A percentile compares a stretch with the other conserved stretches of the same genome.
These are phyloP conservation scores for Leucosporidium scottii DNA, from an alignment of 768 basidiomycete genomes.

Conservation along the genomic window DNA sequence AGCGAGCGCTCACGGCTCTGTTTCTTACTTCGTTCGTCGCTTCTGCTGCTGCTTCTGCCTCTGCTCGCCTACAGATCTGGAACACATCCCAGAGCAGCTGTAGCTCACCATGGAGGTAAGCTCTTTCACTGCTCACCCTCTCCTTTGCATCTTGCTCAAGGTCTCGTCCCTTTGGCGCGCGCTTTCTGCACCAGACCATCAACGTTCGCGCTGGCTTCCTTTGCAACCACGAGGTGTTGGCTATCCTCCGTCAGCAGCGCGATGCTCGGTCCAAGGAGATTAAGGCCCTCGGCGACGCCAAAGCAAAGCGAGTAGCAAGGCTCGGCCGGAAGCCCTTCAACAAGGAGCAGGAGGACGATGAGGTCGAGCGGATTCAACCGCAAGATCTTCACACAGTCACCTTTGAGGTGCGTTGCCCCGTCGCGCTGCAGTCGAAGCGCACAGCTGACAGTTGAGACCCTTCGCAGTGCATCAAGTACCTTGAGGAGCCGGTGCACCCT, in stretches of 20 bases:
- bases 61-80: no score
- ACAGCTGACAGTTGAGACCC: neutral
- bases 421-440: no score
- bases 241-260: conserved; percentile 58
- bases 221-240: conserved; percentile 78
- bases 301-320: neutral
- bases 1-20: no score
- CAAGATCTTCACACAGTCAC: conserved; percentile 30
- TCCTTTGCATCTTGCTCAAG: neutral
- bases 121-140: neutral
- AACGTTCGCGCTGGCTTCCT: conserved; percentile 70
- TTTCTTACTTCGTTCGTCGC: no score
- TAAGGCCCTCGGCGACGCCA: conserved; percentile 3
- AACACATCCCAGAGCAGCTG: no score
- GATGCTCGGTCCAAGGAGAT: conserved; percentile 6
- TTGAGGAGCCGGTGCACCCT: conserved; percentile 67
- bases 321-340: neutral
- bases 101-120: conserved; percentile 6
- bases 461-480: conserved; percentile 73
- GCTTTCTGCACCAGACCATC: conserved; percentile 51
- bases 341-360: conserved; percentile 18
- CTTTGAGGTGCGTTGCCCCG: conserved; percentile 18
- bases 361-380: conserved; percentile 26
- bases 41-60: no score
- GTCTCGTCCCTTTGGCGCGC: neutral